Evolutionary conservation across 257 asterid genomes (phyloP).

Genomic region (Anisodus tanguticus): DNA sequence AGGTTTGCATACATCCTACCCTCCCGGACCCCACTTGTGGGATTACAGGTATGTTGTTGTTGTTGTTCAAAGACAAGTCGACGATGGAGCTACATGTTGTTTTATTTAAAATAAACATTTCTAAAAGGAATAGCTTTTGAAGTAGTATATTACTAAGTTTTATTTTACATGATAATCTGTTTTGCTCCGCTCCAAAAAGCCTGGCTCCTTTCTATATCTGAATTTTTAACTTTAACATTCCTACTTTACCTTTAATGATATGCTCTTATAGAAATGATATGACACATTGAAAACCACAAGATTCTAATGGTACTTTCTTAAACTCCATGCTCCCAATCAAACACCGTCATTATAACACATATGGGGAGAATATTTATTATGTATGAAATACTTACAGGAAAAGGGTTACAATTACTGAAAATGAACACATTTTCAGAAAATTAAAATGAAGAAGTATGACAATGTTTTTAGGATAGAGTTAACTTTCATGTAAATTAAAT

Average conservation of each 20-base stretch:
- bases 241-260: background rate
- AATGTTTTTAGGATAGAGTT: background rate
- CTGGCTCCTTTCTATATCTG: no score
- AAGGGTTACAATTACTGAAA: background rate
- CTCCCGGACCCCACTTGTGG: no score
- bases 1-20: no score
- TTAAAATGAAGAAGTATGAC: background rate
- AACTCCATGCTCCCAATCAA: background rate
- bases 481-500: slow-evolving; percentile 15
- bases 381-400: background rate
- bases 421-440: background rate
- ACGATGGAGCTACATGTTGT: no score
- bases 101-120: no score
- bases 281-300: background rate
- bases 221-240: no score
- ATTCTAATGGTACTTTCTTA: slow-evolving; percentile 24
- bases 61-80: no score
- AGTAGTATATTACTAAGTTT: no score
- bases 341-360: background rate
- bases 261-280: background rate
- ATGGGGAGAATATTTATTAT: background rate
- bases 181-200: no score
- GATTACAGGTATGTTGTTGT: no score
- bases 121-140: no score
- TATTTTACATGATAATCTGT: no score